Evolutionary conservation across 1,139 yeast genomes (phyloP), one percentile per base, ranked within the genome.

Genomic region (Taiozyma sp.): DNA sequence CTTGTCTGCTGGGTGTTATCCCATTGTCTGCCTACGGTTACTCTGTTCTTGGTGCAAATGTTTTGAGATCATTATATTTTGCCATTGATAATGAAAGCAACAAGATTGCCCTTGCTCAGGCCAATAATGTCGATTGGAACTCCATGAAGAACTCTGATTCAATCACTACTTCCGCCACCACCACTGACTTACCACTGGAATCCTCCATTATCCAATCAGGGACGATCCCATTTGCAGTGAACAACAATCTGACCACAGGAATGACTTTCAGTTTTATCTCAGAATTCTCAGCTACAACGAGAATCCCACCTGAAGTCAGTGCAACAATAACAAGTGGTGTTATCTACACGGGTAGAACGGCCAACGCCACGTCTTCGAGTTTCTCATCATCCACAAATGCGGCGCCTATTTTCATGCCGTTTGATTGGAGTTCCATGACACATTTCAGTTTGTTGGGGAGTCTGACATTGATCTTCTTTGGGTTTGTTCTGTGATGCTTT

Each of bases 71-170:
- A 46, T 69, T 79, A 28, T 87, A 82, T 63, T 56, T 85, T 45
- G 93, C 85, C 0, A 81, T 86, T 44, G 95, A 88, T 65, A 75
- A 80, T 55, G 88, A 77, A 24, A 81, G 81, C 28, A 66, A 70
- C 37, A 70, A 70, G 34, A 68, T 88, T 10, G 96, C 86, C 0
- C 50, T 88, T 46, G 88, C 80, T 2, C 73, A 73, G 52, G 70
- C 77, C 11, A 62, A 66, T 42, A 56, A 59, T 26, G 60, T 56
- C 13, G 34, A 22, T 7, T 40, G 29, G 28, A 11, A 7, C 4
- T 37, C 41, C 19, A 37, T 37, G 29, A 21, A 24, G 11, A 40
- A 13, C 19, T 22, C 28, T 19, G 43, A 6, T 24, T 13, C 30
- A 24, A 14, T 4, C 24, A n/a, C 24, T 4, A 9, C 16, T 19